Evolutionary conservation across 352 stramenopile genomes (phyloP), one percentile per base, ranked within the genome.

Genomic region (Phytopythium cucurbitacearum): DNA sequence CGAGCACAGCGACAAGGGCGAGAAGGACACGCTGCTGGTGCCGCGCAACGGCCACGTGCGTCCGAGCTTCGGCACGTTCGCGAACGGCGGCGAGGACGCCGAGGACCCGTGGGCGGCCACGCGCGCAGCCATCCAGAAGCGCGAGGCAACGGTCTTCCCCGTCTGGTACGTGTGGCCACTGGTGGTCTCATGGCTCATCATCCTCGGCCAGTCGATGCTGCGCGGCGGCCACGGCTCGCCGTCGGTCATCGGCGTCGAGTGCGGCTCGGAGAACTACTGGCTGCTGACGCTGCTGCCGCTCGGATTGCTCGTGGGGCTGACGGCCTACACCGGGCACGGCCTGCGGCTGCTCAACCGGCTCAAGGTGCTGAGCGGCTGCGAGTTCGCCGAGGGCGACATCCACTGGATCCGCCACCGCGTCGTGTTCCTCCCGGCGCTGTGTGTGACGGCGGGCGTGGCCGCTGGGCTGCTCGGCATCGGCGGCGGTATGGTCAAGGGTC

Each of bases 401-500:
- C 77, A 97, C 74, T 99, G 95, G 96, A 91, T 96, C 55, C 75
- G 69, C 40, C 65, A 62, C 12, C 82, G 87, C 13, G 95, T 94
- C 3, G 68, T 98, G 28, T 59, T 95, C 4, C 98, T 98, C 73
- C 96, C 96, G 5, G 51, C 75, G 0, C 79, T 98, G 58, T 98
- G 94, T 52, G 83, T 89, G 41, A 73, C 98, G 13, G 96, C 96
- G 2, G 97, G 97, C 13, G 80, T 99, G 21, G 94, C 93, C 52
- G 96, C 95, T 10, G 96, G 96, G 11, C 76, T 99, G 39, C 87
- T 99, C 55, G 97, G 97, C 12, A 91, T 99, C 15, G 96, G 96
- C 44, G 97, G 96, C 40, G 96, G 96, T 41, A 98, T 99, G 72
- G 93, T 99, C 28, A 98, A 98, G 58, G 95, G 96, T 0, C 96